phyloP scores from a whole-genome alignment of 768 basidiomycete species.

The Mycena indigotica region DNA sequence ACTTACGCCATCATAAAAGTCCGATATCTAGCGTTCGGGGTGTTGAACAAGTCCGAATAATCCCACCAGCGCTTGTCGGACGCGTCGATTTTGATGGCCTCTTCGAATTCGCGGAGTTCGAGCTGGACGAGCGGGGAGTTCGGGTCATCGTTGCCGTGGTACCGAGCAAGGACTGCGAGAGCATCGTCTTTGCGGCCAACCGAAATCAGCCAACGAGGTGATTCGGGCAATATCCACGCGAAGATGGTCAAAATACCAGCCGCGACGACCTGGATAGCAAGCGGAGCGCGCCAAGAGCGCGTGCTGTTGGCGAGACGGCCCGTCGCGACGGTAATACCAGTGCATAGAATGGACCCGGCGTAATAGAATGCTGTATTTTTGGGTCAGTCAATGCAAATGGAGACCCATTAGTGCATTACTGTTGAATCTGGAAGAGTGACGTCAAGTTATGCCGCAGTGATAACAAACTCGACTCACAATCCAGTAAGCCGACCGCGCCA shows the following conservation, averaged over 20 bases:
- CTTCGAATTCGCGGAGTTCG: constrained; percentile 42
- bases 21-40: constrained; percentile 33
- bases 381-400: not conserved
- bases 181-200: constrained; percentile 39
- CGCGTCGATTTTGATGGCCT: constrained; percentile 37
- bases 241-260: constrained; percentile 36
- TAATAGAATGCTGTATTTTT: constrained; percentile 56
- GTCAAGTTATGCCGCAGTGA: not conserved
- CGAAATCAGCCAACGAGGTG: constrained; percentile 36
- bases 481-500: constrained; percentile 24
- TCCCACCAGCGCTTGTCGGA: constrained; percentile 47
- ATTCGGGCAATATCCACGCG: constrained; percentile 34
- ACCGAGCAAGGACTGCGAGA: constrained; percentile 21
- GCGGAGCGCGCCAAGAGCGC: constrained; percentile 51
- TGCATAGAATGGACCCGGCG: constrained; percentile 34
- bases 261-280: constrained; percentile 55
- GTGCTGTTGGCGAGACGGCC: constrained; percentile 37
- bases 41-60: constrained; percentile 39
- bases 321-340: constrained; percentile 47
- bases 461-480: constrained; percentile 4
- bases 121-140: constrained; percentile 39
- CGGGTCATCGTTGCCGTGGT: constrained; percentile 40
- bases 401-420: not conserved
- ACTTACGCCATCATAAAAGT: constrained; percentile 33
- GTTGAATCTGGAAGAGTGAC: not conserved